These are phyloP conservation scores for Penicillium manginii DNA, from an alignment of 495 filamentous ascomycete species.

Conservation along the genomic window DNA sequence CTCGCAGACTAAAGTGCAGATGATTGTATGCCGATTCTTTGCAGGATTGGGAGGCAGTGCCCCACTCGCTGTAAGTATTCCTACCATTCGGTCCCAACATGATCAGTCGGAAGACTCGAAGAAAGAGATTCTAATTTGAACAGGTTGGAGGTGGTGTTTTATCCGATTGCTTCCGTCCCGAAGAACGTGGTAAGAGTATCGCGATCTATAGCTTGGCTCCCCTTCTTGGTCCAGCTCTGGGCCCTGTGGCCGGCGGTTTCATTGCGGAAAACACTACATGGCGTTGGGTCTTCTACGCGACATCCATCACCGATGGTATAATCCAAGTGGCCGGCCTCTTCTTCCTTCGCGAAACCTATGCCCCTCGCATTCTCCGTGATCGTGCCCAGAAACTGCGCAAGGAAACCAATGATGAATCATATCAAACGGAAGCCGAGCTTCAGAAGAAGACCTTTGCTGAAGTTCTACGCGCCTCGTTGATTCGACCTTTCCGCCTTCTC, in stretches of 20 bases:
- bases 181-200: slow-evolving; percentile 67
- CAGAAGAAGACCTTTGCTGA: slow-evolving; percentile 47
- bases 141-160: slow-evolving; percentile 64
- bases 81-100: not conserved
- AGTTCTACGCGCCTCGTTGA: slow-evolving; percentile 48
- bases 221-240: slow-evolving; percentile 67
- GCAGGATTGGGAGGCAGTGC: slow-evolving; percentile 61
- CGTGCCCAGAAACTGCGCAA: slow-evolving; percentile 62
- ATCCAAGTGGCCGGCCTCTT: slow-evolving; percentile 68
- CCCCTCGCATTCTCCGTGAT: slow-evolving; percentile 59
- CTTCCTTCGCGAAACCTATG: slow-evolving; percentile 73
- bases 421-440: slow-evolving; percentile 67
- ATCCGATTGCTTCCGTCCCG: slow-evolving; percentile 63
- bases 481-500: slow-evolving; percentile 61
- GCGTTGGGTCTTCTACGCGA: slow-evolving; percentile 72
- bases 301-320: slow-evolving; percentile 62
- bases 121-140: not conserved
- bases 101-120: too few species aligned
- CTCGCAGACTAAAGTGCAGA: slow-evolving; percentile 49
- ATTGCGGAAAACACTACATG: slow-evolving; percentile 70
- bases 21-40: slow-evolving; percentile 62
- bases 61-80: slow-evolving; percentile 48
- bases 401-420: slow-evolving; percentile 63
- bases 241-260: slow-evolving; percentile 66
- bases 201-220: slow-evolving; percentile 68